Conservation (phyloP, 305 asterid species). For the Solanum hybrid region DNA sequence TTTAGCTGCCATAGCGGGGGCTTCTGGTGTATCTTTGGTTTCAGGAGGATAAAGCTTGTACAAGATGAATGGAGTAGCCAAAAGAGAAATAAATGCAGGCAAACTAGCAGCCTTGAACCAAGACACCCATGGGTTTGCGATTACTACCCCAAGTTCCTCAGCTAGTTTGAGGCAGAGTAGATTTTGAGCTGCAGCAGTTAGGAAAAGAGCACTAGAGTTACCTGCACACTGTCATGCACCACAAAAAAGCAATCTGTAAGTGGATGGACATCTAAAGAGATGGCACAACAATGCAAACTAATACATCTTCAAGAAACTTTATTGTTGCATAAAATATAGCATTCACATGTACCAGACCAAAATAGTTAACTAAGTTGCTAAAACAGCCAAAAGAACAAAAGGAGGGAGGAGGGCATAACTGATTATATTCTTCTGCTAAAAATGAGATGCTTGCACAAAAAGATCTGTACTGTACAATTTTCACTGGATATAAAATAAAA, state of each 20-base stretch:
- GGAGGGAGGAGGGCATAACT: not conserved
- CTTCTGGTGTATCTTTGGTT: conserved; percentile 88
- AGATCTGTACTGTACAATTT: not conserved
- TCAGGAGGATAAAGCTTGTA: conserved; percentile 94
- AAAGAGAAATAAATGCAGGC: conserved; percentile 69
- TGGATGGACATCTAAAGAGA: conserved; percentile 1
- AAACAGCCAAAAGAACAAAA: not conserved
- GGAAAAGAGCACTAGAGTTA: conserved; percentile 98
- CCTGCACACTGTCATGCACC: conserved; percentile 74
- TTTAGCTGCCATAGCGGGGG: conserved; percentile 88
- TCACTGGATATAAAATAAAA: not conserved
- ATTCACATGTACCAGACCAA: not conserved
- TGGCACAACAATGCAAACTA: not conserved
- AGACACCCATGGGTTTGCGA: conserved; percentile 79
- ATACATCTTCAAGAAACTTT: not conserved
- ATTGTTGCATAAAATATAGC: not conserved
- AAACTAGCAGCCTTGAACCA: conserved; percentile 96
- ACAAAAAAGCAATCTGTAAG: conserved; percentile 33
- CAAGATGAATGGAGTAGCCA: conserved; percentile 69
- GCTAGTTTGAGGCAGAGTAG: conserved; percentile 89
- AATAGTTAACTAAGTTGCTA: not conserved
- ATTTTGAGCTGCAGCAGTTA: conserved; percentile 98
- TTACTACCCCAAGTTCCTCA: conserved; percentile 88
- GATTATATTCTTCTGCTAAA: not conserved
- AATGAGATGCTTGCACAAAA: not conserved